These are phyloP conservation scores for Smittium mucronatum DNA, from an alignment of 371 early-diverging fungal genomes.

Conservation along the genomic window DNA sequence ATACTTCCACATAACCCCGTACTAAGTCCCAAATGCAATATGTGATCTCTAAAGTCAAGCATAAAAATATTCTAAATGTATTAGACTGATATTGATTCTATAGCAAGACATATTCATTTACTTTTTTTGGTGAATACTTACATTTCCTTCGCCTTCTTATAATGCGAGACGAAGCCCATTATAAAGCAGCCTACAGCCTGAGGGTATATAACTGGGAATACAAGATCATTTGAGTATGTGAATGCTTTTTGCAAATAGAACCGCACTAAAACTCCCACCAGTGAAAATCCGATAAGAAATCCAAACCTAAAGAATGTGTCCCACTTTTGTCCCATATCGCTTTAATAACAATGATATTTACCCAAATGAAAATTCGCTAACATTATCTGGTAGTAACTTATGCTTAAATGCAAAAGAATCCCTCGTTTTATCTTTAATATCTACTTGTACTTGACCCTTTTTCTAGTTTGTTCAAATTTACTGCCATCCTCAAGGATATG, in stretches of 20 bases:
- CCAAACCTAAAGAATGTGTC: too few relatives aligned
- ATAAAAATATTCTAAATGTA: not conserved
- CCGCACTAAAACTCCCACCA: not conserved
- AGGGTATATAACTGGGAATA: constrained; percentile 48
- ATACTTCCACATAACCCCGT: constrained; percentile 77
- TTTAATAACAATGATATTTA: too few relatives aligned
- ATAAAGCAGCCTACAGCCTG: constrained; percentile 61
- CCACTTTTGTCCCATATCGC: too few relatives aligned
- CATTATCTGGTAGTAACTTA: too few relatives aligned
- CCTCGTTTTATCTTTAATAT: too few relatives aligned
- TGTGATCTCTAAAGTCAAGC: constrained; percentile 14
- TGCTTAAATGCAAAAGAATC: too few relatives aligned
- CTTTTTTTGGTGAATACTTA: not conserved
- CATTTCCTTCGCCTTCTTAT: not conserved
- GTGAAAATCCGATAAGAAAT: too few relatives aligned
- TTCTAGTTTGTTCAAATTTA: too few relatives aligned
- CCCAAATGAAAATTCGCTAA: too few relatives aligned
- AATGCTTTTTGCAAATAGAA: not conserved
- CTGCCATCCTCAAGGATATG: too few relatives aligned
- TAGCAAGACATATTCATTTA: too few relatives aligned
- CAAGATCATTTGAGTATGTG: constrained; percentile 12
- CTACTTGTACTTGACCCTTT: too few relatives aligned
- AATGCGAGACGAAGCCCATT: constrained; percentile 21
- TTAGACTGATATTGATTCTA: not conserved
- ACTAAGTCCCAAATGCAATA: constrained; percentile 45